Conservation (phyloP, 768 basidiomycete genomes). For the Porphyrellus cyaneotinctus region DNA sequence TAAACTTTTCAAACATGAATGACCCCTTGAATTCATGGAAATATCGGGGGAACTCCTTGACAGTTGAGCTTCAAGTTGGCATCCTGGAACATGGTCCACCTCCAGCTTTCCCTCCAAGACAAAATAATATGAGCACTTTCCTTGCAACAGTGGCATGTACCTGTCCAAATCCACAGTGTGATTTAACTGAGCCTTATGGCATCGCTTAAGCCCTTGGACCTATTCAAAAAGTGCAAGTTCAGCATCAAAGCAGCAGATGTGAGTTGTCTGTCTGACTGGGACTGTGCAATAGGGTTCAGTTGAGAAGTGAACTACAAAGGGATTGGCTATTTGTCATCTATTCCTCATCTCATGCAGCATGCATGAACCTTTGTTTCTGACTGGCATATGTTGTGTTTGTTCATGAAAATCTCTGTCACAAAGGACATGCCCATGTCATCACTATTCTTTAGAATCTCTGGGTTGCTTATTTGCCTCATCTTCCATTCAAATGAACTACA, state of each 20-base stretch:
- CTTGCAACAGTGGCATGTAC: not conserved
- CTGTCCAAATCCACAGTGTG: not conserved
- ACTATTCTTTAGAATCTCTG: no score
- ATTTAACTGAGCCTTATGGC: not conserved
- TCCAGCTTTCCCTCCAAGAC: not conserved
- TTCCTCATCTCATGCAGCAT: not conserved
- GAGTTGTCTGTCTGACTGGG: no score
- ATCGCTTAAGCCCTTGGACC: not conserved
- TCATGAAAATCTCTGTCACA: no score
- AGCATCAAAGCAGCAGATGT: no score
- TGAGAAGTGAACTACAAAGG: not conserved
- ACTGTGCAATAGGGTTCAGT: no score
- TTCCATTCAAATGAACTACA: no score
- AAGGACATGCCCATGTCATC: no score
- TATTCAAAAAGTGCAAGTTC: no score
- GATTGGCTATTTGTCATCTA: not conserved
- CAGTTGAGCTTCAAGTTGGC: not conserved
- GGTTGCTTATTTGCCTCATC: no score
- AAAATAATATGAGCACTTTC: constrained; percentile 6
- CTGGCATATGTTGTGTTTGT: no score
- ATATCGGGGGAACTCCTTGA: not conserved
- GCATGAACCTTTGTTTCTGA: not conserved
- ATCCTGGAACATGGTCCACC: not conserved
- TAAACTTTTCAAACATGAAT: not conserved
- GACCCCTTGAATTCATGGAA: not conserved